Base-by-base conservation (phyloP, 2,329 filamentous ascomycete genomes). In the Trichophyton benhamiae region DNA sequence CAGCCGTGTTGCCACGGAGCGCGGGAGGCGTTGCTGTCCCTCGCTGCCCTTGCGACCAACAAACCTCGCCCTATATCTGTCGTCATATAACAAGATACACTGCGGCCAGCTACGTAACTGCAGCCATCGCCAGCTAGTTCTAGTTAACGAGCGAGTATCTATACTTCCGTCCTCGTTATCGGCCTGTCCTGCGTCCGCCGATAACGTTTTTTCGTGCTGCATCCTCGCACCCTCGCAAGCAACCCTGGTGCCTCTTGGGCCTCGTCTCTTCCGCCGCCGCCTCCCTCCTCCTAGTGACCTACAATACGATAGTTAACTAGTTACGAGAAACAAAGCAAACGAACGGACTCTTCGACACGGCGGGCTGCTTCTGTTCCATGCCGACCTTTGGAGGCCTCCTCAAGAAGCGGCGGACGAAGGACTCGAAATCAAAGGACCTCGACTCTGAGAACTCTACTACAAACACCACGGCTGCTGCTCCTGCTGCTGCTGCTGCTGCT, bases 361-460 rank as follows among this genome's bases (percentile, higher is more conserved):
- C 41, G 57, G 57, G 59, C 17, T 57, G 22, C 27, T 60, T 17
- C 49, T 59, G 65, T 65, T 65, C 64, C 76, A 97, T 99, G 94
- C 94, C 91, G 86, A 89, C 84, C 76, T 84, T 96, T 81, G 90
- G 90, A 77, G 75, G 74, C 60, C 91, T 96, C 74, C 85, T 97
- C 74, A 96, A 96, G 84, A 97, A 96, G 84, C 96, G 95, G 83
- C 87, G 91, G 84, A 95, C 91, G 79, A 95, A 91, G 84, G 91
- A 96, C 80, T 88, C 85, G 77, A 74, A 72, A 67, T 66, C 70
- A 68, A 81, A 79, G 72, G 82, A 85, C 74, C 75, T 81, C 72
- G 83, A 86, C 73, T 81, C 83, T 68, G 84, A 85, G 71, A 80
- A 85, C 70, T 80, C 81, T 67, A 87, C 82, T 72, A 82, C 30